Evolutionary conservation across 2,329 filamentous ascomycete genomes (phyloP).

Genomic region (Xylaria sp.): DNA sequence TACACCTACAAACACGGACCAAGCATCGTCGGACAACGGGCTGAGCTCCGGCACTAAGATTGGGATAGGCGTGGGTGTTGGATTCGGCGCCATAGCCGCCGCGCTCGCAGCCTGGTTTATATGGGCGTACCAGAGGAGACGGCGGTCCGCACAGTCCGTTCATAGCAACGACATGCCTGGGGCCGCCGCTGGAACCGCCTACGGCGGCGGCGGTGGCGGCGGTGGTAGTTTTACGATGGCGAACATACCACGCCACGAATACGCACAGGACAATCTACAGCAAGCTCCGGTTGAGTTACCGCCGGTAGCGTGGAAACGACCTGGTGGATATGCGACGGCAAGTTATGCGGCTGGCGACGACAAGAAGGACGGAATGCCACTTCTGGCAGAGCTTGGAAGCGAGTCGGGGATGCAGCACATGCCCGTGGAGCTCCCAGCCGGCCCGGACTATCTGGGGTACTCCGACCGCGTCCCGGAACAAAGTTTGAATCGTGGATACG

Average conservation of each 20-base stretch:
- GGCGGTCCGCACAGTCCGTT: constrained; percentile 23
- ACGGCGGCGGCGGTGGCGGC: background rate
- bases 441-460: constrained; percentile 11
- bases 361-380: constrained; percentile 26
- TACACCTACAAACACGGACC: constrained; percentile 23
- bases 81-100: constrained; percentile 35
- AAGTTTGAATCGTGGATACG: background rate
- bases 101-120: constrained; percentile 39
- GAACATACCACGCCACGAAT: constrained; percentile 16
- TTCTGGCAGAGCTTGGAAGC: constrained; percentile 33
- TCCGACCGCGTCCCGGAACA: constrained; percentile 1
- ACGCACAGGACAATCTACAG: constrained; percentile 35
- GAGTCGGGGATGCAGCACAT: background rate
- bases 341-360: constrained; percentile 10
- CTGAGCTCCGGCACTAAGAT: constrained; percentile 47
- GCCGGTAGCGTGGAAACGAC: constrained; percentile 24
- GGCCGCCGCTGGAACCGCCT: constrained; percentile 4
- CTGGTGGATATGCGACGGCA: constrained; percentile 9
- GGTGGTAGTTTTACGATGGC: background rate
- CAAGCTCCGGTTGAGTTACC: constrained; percentile 31
- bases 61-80: constrained; percentile 48
- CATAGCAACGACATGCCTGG: constrained; percentile 11
- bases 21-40: constrained; percentile 16
- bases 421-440: constrained; percentile 32
- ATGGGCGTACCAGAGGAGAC: constrained; percentile 36